phyloP scores from a whole-genome alignment of 2,329 filamentous ascomycete species.

The Coleophoma crateriformis region DNA sequence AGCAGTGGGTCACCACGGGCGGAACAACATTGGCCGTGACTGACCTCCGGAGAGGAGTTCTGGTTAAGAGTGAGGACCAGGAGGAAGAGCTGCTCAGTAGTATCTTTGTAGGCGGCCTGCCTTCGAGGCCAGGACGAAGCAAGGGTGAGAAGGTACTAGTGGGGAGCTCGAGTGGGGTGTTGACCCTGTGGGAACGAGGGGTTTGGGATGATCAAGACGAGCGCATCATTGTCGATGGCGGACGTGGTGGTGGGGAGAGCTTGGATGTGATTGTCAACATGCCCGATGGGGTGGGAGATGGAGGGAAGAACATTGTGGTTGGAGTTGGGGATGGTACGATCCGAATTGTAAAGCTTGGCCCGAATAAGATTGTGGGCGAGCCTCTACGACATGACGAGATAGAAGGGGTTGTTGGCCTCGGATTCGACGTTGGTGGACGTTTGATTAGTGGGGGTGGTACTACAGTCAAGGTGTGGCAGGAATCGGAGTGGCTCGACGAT shows the following conservation, averaged over 20 bases:
- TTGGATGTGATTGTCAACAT: conserved; percentile 72
- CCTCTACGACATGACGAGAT: conserved; percentile 70
- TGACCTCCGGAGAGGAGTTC: conserved; percentile 78
- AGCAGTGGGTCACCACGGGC: conserved; percentile 93
- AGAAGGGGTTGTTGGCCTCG: conserved; percentile 76
- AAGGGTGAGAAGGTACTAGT: conserved; percentile 74
- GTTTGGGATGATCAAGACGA: conserved; percentile 95
- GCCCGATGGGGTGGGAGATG: conserved; percentile 62
- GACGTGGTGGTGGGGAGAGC: conserved; percentile 63
- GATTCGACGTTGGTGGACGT: conserved; percentile 78
- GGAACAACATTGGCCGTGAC: conserved; percentile 88
- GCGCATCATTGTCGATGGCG: conserved; percentile 69
- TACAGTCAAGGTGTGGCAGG: conserved; percentile 84
- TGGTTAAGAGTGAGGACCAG: conserved; percentile 89
- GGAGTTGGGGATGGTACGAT: conserved; percentile 79
- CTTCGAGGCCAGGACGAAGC: conserved; percentile 53
- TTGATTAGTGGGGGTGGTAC: conserved; percentile 87
- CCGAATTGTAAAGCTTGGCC: conserved; percentile 68
- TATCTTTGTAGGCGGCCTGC: conserved; percentile 70
- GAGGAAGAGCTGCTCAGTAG: conserved; percentile 88
- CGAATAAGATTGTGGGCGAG: conserved; percentile 64
- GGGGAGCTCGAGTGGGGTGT: conserved; percentile 68
- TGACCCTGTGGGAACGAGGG: conserved; percentile 92
- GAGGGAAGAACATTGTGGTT: conserved; percentile 69
- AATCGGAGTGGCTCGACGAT: conserved; percentile 52